phyloP scores from a whole-genome alignment of 129 eudicot species.

The Calendula officinalis region DNA sequence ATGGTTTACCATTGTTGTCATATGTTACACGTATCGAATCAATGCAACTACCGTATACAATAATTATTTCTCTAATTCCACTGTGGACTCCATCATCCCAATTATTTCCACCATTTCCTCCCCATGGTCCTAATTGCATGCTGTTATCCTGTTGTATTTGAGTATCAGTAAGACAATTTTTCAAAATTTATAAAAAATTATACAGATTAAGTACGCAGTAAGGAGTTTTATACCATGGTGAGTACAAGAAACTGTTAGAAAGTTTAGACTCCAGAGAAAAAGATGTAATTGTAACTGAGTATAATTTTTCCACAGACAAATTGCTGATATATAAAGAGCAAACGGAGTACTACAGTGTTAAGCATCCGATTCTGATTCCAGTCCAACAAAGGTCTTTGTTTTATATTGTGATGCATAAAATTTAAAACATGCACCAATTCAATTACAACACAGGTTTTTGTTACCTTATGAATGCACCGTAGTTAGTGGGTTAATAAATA shows the following conservation, averaged over 20 bases:
- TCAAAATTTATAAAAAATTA: background rate
- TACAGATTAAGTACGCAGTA: background rate
- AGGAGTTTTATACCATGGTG: slow-evolving; percentile 31
- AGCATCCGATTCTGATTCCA: slow-evolving; percentile 1
- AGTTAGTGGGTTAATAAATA: no score
- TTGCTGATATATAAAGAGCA: slow-evolving; percentile 8
- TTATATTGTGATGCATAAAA: no score
- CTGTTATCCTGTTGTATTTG: slow-evolving; percentile 19
- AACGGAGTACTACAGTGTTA: slow-evolving; percentile 4
- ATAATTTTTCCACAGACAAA: background rate
- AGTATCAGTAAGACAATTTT: background rate
- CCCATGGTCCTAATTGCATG: slow-evolving; percentile 56
- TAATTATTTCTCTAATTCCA: slow-evolving; percentile 60
- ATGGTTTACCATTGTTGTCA: slow-evolving; percentile 50
- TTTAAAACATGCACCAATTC: no score
- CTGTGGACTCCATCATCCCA: slow-evolving; percentile 57
- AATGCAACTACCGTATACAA: slow-evolving; percentile 49
- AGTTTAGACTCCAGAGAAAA: background rate
- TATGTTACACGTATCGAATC: slow-evolving; percentile 58
- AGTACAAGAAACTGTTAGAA: background rate
- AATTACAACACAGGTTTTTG: no score
- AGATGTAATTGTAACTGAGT: background rate
- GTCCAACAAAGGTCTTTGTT: background rate
- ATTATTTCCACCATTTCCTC: slow-evolving; percentile 50
- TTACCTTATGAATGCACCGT: no score